Evolutionary conservation across 176 grass and related monocot genomes (phyloP).

Genomic region (Rhipidocladum racemiflorum): DNA sequence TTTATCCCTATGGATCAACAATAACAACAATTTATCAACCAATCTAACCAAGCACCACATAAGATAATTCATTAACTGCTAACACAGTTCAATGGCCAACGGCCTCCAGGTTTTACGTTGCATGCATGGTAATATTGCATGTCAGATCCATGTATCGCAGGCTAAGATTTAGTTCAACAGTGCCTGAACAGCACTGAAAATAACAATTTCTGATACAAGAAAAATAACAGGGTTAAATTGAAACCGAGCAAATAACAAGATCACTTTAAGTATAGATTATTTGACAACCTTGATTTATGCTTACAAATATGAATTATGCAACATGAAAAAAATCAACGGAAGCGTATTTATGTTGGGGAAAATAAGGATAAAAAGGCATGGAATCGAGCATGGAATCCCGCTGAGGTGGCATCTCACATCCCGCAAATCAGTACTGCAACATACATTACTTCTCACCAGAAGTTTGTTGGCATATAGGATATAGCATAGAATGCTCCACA

Average conservation of each 20-base stretch:
- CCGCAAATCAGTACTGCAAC: neutral
- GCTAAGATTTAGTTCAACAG: neutral
- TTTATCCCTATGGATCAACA: neutral
- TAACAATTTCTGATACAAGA: neutral
- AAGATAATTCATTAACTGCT: slow-evolving; percentile 6
- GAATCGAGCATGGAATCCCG: neutral
- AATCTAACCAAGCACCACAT: neutral
- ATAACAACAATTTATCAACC: neutral
- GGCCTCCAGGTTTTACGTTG: neutral
- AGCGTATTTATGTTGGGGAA: neutral
- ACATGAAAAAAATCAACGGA: neutral
- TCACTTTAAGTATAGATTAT: neutral
- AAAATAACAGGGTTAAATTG: neutral
- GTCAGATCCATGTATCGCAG: neutral
- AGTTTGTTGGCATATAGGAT: neutral
- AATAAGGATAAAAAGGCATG: neutral
- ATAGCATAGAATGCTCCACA: neutral
- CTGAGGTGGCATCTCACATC: neutral
- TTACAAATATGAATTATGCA: slow-evolving; percentile 7
- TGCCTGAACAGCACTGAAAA: neutral
- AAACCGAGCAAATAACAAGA: neutral
- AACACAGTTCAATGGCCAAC: neutral
- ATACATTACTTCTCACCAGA: neutral
- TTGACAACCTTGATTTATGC: neutral
- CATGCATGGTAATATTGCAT: neutral